Evolutionary conservation across 139 green algal species (phyloP), one percentile per base, ranked within the genome.

Genomic region (Coccomyxa sp.): DNA sequence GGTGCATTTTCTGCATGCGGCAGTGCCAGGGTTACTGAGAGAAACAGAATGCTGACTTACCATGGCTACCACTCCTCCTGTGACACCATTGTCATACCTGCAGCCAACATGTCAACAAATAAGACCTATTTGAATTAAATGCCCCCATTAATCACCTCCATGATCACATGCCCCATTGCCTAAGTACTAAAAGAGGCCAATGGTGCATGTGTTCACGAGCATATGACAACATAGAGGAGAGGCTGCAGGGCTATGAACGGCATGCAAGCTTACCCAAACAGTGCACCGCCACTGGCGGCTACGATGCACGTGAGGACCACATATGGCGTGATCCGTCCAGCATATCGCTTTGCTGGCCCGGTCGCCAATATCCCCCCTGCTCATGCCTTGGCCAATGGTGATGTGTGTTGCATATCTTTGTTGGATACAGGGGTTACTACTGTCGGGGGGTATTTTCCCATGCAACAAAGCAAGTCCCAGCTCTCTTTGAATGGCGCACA

Each of bases 1-100:
- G 38, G 38, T 51, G 38, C 38, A 51, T n/a, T n/a, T n/a, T n/a
- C n/a, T n/a, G n/a, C n/a, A n/a, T n/a, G n/a, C n/a, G n/a, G n/a
- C n/a, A n/a, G n/a, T n/a, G n/a, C n/a, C n/a, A n/a, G n/a, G n/a
- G n/a, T n/a, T n/a, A n/a, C n/a, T n/a, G n/a, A n/a, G n/a, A n/a
- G 38, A 51, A 51, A 51, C 3, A 51, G 38, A 51, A 51, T 3
- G 38, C 18, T 28, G 63, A 25, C 10, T 28, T 71, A 74, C 58
- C 82, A 89, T 89, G 25, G 85, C 67, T 0, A 85, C 86, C 15
- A 94, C 87, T 32, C 89, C 89, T 57, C 90, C 82, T 21, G 82
- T 86, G 77, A 93, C 80, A 18, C 88, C 90, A 13, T 87, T 90
- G 66, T 92, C 90, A 9, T 71, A 71, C 63, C 63, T 71, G 63